Evolutionary conservation across 179 eudicot species (phyloP), one percentile per base, ranked within the genome.

Genomic region (Camellia oleifera): DNA sequence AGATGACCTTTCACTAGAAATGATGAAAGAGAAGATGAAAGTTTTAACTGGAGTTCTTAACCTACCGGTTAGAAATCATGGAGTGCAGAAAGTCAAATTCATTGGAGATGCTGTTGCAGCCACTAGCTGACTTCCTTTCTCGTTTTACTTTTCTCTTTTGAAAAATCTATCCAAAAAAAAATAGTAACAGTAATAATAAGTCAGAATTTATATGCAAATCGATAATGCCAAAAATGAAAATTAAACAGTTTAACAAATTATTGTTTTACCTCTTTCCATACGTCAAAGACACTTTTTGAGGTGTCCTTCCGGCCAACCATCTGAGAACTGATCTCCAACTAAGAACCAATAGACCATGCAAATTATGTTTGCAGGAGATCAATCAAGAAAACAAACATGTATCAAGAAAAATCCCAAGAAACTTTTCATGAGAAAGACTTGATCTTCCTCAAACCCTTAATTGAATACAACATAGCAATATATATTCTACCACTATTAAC

Each of bases 261-360:
- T 42, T 81, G 11, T 48, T 61, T 79, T 83, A 97, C 99, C 97
- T 91, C 97, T 86, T 92, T 94, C 99, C 99, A 97, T 63, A 97
- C 79, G 80, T 97, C 98, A 84, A 97, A 93, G 79, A 88, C 83
- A 86, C 95, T 93, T 88, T 83, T 91, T 85, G 95, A 80, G 65
- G 90, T 82, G 83, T 97, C 99, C 90, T 97, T 97, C 70, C 91
- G 87, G 76, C 99, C 99, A 83, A 97, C 89, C 81, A 94, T 92
- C 81, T 97, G 99, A 70, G 98, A 90, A 79, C 90, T 87, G 76
- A 97, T 88, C 50, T 94, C 94, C 84, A 86, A 76, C 99, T 97
- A 63, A 8, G 77, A 79, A 46, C n/a, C 80, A 69, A 82, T 48
- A 70, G 60, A 78, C 81, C 73, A 81, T 63, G 56, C 67, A 13